Percentiles rank a stretch among this genome's conserved stretches.
phyloP scores from a whole-genome alignment of 306 rosid species.

The Rubus parviflorus region DNA sequence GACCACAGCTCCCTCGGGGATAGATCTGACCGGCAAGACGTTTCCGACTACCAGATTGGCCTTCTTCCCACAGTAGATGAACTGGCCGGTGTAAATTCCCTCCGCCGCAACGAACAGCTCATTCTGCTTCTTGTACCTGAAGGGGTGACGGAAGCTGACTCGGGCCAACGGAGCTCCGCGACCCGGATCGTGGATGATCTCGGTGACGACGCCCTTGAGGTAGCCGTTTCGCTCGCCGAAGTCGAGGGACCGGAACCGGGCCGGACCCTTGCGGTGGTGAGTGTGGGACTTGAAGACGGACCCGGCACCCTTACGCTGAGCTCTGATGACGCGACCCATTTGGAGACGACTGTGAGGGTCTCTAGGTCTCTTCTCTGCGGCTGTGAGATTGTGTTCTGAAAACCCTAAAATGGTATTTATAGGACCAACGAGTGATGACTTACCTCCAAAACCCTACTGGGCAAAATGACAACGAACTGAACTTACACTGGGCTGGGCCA shows the following conservation, averaged over 20 bases:
- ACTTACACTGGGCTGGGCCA: too few relatives aligned
- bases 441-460: not conserved
- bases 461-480: not conserved
- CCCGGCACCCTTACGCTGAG: slow-evolving; percentile 29
- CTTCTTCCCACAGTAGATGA: slow-evolving; percentile 23
- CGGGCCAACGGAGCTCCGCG: slow-evolving; percentile 21
- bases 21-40: slow-evolving; percentile 18
- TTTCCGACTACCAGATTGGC: slow-evolving; percentile 23
- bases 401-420: not conserved
- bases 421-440: not conserved
- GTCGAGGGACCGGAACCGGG: slow-evolving; percentile 22
- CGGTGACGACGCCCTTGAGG: slow-evolving; percentile 29
- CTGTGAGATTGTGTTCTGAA: not conserved
- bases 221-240: slow-evolving; percentile 27
- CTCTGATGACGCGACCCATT: slow-evolving; percentile 22
- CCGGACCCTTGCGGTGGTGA: slow-evolving; percentile 28
- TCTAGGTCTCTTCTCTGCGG: not conserved
- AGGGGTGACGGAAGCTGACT: slow-evolving; percentile 27
- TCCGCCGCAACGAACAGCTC: slow-evolving; percentile 25
- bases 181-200: slow-evolving; percentile 28
- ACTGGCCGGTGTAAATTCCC: slow-evolving; percentile 21
- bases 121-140: slow-evolving; percentile 26
- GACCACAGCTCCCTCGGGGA: slow-evolving; percentile 17
- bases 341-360: not conserved
- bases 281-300: slow-evolving; percentile 29